Evolutionary conservation across 352 stramenopile species (phyloP), one percentile per base, ranked within the genome.

Genomic region (Plasmopara muralis): DNA sequence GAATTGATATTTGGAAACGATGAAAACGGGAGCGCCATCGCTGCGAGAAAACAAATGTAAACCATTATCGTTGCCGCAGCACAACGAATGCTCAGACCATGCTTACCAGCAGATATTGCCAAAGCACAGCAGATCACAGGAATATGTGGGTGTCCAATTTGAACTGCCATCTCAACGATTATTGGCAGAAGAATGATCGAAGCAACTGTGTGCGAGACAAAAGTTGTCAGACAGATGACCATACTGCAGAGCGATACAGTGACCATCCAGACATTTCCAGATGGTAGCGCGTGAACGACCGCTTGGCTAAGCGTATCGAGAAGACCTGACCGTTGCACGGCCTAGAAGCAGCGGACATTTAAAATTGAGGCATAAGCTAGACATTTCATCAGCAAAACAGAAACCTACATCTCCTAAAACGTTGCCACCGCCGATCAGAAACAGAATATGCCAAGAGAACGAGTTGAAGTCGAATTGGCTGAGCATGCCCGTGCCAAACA

Each of bases 1-100:
- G 87, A 95, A 50, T 95, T 95, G 56, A 97, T 94, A 64, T 97
- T 97, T 12, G 87, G 88, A 66, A 97, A 96, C 29, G 87, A 96
- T 6, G 85, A 95, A 58, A 97, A 97, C 20, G 87, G 88, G 34
- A 96, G 66, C 7, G 83, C 88, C 85, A 95, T 95, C 0, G 85
- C 84, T 94, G 44, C 6, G 53, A 41, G 5, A 31, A 45, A 5
- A 45, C 28, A 9, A 30, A 30, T 15, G 51, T 40, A 20, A 28
- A 40, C 34, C 25, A 13, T 47, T 40, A 60, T 42, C 16, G 14
- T 33, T 7, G 2, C 31, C 37, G 12, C n/a, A 38, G 15, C 30
- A 60, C 39, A 6, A 38, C 2, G 29, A 20, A 7, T 44, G 10
- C 9, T 39, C 8, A 54, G 4, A 39, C 31, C 9, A 25, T 50